Conservation (phyloP, 176 grass and related monocot species). For the Chloris gayana region DNA sequence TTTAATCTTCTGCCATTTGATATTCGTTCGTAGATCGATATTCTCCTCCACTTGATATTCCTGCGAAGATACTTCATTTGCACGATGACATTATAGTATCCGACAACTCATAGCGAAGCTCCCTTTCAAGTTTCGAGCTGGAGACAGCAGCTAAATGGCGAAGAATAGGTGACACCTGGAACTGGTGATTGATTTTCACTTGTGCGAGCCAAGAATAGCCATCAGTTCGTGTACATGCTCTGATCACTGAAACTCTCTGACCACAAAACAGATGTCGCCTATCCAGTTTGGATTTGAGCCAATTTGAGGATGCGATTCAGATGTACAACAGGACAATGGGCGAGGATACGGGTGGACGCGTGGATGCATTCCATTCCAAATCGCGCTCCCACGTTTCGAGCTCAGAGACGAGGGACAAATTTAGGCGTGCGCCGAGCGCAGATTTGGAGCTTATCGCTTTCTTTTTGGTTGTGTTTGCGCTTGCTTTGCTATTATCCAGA, state of each 20-base stretch:
- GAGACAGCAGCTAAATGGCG: not conserved
- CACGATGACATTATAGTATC: not conserved
- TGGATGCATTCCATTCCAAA: conserved; percentile 1
- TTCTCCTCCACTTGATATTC: not conserved
- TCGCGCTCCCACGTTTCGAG: not conserved
- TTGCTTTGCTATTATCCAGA: not conserved
- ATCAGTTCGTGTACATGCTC: not conserved
- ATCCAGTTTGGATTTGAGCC: not conserved
- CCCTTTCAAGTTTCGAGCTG: not conserved
- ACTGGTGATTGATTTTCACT: not conserved
- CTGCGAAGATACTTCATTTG: not conserved
- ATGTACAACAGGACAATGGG: not conserved
- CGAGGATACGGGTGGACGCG: not conserved
- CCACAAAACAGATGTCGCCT: not conserved
- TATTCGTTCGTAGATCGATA: not conserved
- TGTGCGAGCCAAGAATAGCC: not conserved
- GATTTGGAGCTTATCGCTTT: not conserved
- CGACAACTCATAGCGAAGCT: not conserved
- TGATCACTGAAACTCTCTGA: not conserved
- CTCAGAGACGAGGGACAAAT: too few relatives aligned
- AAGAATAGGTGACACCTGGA: not conserved
- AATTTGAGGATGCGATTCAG: not conserved
- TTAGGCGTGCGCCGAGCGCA: not conserved
- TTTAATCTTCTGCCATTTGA: not conserved
- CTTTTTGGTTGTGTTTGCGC: not conserved